phyloP scores from a whole-genome alignment of 2,329 filamentous ascomycete genomes.

The Colletotrichum nymphaeae region DNA sequence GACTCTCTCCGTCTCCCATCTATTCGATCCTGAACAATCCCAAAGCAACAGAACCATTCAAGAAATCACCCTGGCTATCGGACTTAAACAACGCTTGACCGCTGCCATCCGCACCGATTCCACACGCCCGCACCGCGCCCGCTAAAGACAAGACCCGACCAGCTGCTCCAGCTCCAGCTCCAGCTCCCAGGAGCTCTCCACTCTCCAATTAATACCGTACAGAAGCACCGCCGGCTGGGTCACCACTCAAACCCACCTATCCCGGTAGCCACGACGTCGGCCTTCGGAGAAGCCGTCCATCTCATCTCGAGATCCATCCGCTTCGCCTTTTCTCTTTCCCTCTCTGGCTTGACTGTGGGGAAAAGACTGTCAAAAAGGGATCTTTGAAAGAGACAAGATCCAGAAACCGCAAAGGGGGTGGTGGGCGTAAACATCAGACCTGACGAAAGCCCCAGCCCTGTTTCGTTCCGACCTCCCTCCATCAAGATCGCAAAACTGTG shows the following conservation, averaged over 20 bases:
- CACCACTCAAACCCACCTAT: conserved; percentile 13
- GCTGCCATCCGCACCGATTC: not conserved
- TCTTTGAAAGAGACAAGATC: not conserved
- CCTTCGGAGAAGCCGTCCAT: conserved; percentile 33
- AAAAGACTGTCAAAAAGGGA: not conserved
- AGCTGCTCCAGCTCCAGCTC: not conserved
- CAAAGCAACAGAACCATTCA: conserved; percentile 11
- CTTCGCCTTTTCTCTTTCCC: not conserved
- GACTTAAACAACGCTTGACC: conserved; percentile 9
- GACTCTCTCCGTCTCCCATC: not conserved
- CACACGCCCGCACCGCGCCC: no score
- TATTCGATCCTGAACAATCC: not conserved
- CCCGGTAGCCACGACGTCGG: conserved; percentile 20
- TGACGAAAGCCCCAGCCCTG: conserved; percentile 23
- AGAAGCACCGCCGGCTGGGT: not conserved
- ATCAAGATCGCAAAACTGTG: conserved; percentile 15
- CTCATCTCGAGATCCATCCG: conserved; percentile 4
- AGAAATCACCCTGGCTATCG: conserved; percentile 17
- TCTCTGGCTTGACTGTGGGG: not conserved
- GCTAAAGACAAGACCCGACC: not conserved
- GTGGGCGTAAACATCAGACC: not conserved
- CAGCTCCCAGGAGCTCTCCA: not conserved
- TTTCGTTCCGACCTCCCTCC: conserved; percentile 11
- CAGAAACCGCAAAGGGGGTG: not conserved
- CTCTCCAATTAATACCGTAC: not conserved